Percentiles rank a stretch among this genome's conserved stretches.
Conservation (phyloP, 345 rosid species). For the Melastoma malabathricum region DNA sequence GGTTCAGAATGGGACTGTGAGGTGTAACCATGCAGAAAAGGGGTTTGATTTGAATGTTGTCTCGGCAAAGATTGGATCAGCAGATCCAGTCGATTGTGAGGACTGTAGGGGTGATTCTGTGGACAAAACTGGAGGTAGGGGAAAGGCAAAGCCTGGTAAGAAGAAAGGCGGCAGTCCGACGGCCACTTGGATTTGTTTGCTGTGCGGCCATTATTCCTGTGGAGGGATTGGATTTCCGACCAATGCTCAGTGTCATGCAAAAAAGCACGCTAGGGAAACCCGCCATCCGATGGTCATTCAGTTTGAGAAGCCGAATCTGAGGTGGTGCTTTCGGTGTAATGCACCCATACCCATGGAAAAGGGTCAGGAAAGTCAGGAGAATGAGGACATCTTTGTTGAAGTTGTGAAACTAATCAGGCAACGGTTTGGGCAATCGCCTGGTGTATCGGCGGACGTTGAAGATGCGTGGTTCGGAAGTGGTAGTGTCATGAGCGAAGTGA, state of each 20-base stretch:
- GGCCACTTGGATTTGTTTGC: conserved; percentile 89
- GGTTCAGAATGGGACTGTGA: conserved; percentile 27
- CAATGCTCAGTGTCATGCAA: conserved; percentile 60
- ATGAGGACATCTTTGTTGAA: conserved; percentile 33
- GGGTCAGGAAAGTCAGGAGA: conserved; percentile 40
- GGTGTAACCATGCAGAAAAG: conserved; percentile 53
- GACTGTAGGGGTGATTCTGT: conserved; percentile 55
- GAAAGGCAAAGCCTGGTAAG: conserved; percentile 57
- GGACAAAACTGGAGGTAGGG: conserved; percentile 51
- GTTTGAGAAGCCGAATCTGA: conserved; percentile 66
- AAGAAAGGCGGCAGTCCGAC: conserved; percentile 34
- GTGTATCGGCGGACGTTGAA: conserved; percentile 32
- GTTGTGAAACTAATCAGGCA: conserved; percentile 55
- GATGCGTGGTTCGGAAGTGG: conserved; percentile 55
- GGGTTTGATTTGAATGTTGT: conserved; percentile 44
- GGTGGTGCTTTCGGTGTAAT: conserved; percentile 80
- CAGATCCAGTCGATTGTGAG: conserved; percentile 44
- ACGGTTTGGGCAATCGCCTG: conserved; percentile 13
- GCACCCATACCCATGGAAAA: conserved; percentile 55
- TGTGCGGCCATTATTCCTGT: conserved; percentile 80
- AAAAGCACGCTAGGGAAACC: conserved; percentile 48
- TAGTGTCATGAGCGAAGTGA: conserved; percentile 30
- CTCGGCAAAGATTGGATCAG: conserved; percentile 41
- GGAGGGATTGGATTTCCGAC: conserved; percentile 88
- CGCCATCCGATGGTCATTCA: conserved; percentile 66